These are phyloP conservation scores for Oropetium thomaeum DNA, from an alignment of 176 grass and related monocot genomes.

Conservation along the genomic window DNA sequence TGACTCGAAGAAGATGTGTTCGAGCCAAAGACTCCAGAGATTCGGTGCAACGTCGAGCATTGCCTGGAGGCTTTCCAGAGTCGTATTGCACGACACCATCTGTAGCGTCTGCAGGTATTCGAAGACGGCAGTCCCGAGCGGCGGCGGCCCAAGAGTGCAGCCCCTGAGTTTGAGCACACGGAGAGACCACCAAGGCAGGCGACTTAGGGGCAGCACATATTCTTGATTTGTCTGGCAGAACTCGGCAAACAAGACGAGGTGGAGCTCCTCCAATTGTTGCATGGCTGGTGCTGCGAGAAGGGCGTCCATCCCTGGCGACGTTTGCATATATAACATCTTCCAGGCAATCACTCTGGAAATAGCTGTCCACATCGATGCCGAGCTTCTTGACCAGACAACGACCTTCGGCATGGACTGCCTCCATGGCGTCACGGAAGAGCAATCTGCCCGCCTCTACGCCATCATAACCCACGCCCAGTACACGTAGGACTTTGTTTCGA, in stretches of 20 bases:
- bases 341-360: not conserved
- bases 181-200: not conserved
- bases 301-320: not conserved
- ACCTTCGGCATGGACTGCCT: not conserved
- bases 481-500: too few relatives aligned
- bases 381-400: not conserved
- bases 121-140: not conserved
- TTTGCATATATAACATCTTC: not conserved
- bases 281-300: not conserved
- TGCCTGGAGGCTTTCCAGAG: not conserved
- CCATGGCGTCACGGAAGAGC: not conserved
- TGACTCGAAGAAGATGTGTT: accelerated
- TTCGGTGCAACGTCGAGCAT: not conserved
- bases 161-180: not conserved
- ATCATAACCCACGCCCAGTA: too few relatives aligned
- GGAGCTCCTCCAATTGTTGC: not conserved
- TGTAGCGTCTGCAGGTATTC: not conserved
- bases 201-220: not conserved
- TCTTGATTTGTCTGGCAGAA: not conserved
- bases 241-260: accelerated
- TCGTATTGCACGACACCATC: too few relatives aligned
- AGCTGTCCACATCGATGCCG: not conserved
- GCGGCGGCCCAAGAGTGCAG: not conserved
- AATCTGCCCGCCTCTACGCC: not conserved
- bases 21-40: not conserved